phyloP scores from a whole-genome alignment of 192 early-diverging fungal genomes.

The Backusella tuberculispora region DNA sequence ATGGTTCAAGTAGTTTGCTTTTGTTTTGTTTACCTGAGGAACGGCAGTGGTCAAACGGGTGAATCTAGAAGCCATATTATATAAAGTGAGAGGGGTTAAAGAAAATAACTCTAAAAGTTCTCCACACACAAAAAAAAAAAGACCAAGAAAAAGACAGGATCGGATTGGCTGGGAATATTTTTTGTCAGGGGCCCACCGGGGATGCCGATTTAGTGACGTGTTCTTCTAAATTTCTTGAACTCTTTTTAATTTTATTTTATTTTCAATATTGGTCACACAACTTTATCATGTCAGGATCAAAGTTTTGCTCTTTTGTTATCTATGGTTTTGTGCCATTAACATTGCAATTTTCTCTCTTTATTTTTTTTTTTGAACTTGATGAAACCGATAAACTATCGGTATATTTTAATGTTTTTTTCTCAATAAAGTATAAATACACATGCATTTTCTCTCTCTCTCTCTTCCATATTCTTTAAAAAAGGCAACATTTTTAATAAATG shows the following conservation, averaged over 20 bases:
- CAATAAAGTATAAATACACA: too few relatives aligned
- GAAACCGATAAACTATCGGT: too few relatives aligned
- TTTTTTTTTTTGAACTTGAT: too few relatives aligned
- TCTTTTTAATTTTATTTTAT: too few relatives aligned
- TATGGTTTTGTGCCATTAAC: too few relatives aligned
- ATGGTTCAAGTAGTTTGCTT: neutral
- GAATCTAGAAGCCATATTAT: constrained; percentile 26
- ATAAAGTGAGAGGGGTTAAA: constrained; percentile 12
- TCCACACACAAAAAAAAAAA: neutral
- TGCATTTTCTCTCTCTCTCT: too few relatives aligned
- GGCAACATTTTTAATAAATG: too few relatives aligned
- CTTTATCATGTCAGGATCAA: neutral
- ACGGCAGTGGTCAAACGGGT: constrained; percentile 20
- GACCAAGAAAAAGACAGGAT: neutral
- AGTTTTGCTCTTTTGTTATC: too few relatives aligned
- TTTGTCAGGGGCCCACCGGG: constrained; percentile 11
- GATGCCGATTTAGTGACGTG: neutral
- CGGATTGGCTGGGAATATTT: neutral
- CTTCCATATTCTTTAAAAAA: too few relatives aligned
- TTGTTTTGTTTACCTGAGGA: neutral
- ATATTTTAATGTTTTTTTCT: too few relatives aligned
- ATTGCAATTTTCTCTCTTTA: too few relatives aligned
- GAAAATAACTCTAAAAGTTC: neutral
- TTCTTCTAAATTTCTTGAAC: neutral
- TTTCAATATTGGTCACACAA: neutral